Conservation (phyloP, 352 stramenopile genomes). For the Globisporangium nodosum region DNA sequence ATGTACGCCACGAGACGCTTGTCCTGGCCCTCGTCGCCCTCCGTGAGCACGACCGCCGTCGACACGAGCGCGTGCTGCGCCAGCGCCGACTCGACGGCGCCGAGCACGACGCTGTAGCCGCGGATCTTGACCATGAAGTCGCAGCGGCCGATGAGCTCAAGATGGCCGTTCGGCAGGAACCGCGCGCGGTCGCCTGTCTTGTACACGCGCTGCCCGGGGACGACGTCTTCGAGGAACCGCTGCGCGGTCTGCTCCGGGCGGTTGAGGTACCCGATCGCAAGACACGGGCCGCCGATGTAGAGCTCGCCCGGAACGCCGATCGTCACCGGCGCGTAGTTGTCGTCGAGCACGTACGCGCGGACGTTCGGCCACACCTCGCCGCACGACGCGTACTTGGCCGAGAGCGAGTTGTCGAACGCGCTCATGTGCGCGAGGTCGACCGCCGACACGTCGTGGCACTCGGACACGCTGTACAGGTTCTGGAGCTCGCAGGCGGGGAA, state of each 20-base stretch:
- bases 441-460: slow-evolving; percentile 91
- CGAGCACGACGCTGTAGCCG: slow-evolving; percentile 92
- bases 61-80: slow-evolving; percentile 79
- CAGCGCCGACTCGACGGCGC: slow-evolving; percentile 88
- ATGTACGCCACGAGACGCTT: slow-evolving; percentile 93
- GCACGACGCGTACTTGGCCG: slow-evolving; percentile 85
- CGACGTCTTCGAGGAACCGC: slow-evolving; percentile 68
- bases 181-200: slow-evolving; percentile 89
- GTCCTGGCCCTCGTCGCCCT: slow-evolving; percentile 78
- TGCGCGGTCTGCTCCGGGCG: slow-evolving; percentile 68
- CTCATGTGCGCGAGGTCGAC: slow-evolving; percentile 74
- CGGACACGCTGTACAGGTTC: slow-evolving; percentile 93
- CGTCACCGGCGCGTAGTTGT: slow-evolving; percentile 52
- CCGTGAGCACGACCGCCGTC: slow-evolving; percentile 87
- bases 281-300: slow-evolving; percentile 82
- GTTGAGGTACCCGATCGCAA: slow-evolving; percentile 85
- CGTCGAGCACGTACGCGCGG: slow-evolving; percentile 70
- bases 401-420: slow-evolving; percentile 63
- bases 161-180: slow-evolving; percentile 85
- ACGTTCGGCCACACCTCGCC: slow-evolving; percentile 85
- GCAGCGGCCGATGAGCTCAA: slow-evolving; percentile 91
- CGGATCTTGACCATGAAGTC: slow-evolving; percentile 97
- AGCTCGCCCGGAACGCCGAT: slow-evolving; percentile 72
- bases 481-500: slow-evolving; percentile 83
- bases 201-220: slow-evolving; percentile 81